Evolutionary conservation across 2,329 filamentous ascomycete genomes (phyloP), one percentile per base, ranked within the genome.

Genomic region (Ascochyta clinopodiicola): DNA sequence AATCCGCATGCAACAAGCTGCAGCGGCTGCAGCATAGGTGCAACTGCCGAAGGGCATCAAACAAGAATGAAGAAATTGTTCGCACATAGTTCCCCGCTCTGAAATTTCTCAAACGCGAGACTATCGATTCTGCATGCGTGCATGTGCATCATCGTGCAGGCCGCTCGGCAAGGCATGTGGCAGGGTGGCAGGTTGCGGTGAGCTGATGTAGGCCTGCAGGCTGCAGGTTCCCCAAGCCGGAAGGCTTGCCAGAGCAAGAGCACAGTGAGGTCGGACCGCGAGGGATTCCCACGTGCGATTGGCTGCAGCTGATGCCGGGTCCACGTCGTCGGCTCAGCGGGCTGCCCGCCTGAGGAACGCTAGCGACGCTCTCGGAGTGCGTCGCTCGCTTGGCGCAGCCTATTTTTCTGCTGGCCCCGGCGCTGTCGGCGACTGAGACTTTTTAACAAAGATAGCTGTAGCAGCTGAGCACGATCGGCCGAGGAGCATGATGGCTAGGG

Each of bases 1-100:
- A 64, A 74, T 81, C 48, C 74, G 78, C 17, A 67, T 70, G 29
- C 73, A 80, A 56, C 76, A 80, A 60, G 72, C 65, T 29, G 64
- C 64, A 19, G 46, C 57, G 24, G 64, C 59, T 42, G 35, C 27
- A 38, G 40, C 21, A 19, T 48, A 48, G 32, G 4, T 13, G 37
- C n/a, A 48, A 40, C 13, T 51, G 48, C 48, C 53, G 53, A 44
- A 22, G 12, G 47, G 38, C 9, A 34, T 37, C n/a, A n/a, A 37
- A 44, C 36, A 43, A 46, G 17, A 6, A 44, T 15, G 27, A 47
- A 43, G 31, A 56, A 32, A 47, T 6, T 42, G 36, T 22, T 46
- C 25, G 42, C 46, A 32, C 37, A 43, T 37, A 6, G 10, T 15
- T 29, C 36, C 42, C 40, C 36, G 46, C 46, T 45, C 13, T 27